phyloP scores from a whole-genome alignment of 208 protist species.

The Trypanosoma mega region DNA sequence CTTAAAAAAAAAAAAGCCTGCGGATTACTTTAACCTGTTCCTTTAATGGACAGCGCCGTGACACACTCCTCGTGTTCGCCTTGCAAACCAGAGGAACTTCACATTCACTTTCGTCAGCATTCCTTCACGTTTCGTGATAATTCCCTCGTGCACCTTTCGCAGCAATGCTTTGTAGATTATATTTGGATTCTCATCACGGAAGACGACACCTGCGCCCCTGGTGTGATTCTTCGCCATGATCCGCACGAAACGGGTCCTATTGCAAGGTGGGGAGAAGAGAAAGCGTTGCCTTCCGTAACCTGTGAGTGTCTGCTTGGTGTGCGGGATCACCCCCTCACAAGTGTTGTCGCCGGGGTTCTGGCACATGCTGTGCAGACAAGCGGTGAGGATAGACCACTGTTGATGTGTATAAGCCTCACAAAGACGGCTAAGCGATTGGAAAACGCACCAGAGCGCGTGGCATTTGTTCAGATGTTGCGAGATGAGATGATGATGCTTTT shows the following conservation, averaged over 20 bases:
- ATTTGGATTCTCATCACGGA: constrained; percentile 74
- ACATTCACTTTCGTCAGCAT: constrained; percentile 20
- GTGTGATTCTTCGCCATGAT: constrained; percentile 61
- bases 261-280: constrained; percentile 6
- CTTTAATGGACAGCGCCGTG: not conserved
- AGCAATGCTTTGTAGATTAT: constrained; percentile 67
- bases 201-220: constrained; percentile 58
- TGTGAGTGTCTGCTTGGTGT: constrained; percentile 64
- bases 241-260: constrained; percentile 26
- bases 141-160: constrained; percentile 43
- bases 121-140: constrained; percentile 13
- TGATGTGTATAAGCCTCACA: constrained; percentile 67
- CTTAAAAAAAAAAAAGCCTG: not conserved
- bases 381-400: constrained; percentile 48
- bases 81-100: not conserved
- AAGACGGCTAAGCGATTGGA: constrained; percentile 47
- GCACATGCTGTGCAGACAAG: constrained; percentile 39
- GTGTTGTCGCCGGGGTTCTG: constrained; percentile 55
- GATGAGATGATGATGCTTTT: constrained; percentile 39
- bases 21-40: not conserved
- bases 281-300: constrained; percentile 35
- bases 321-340: constrained; percentile 81
- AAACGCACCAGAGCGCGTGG: constrained; percentile 22
- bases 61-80: not conserved
- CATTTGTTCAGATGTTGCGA: constrained; percentile 44